phyloP scores from a whole-genome alignment of 2,329 filamentous ascomycete genomes.

The Ciborinia camelliae region DNA sequence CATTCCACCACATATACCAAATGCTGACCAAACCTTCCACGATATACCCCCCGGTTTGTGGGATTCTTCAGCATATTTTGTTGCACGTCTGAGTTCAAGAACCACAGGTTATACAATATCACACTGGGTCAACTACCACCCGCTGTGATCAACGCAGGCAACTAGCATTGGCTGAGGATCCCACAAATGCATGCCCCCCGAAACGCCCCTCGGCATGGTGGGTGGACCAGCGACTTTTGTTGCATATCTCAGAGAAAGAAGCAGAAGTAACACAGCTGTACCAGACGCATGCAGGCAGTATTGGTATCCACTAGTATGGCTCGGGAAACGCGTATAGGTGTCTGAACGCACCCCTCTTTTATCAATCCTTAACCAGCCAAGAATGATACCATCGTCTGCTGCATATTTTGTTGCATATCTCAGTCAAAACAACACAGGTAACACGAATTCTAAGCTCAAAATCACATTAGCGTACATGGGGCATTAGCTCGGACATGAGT shows the following conservation, averaged over 20 bases:
- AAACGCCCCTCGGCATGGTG: too few species aligned
- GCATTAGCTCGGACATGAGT: not conserved
- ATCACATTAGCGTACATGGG: not conserved
- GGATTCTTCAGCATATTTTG: not conserved
- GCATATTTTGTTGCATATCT: constrained; percentile 13
- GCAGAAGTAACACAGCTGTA: not conserved
- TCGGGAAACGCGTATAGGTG: not conserved
- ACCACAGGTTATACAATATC: constrained; percentile 1
- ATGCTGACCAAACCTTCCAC: not conserved
- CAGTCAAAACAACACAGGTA: not conserved
- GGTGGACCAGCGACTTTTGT: not conserved
- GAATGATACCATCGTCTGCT: not conserved
- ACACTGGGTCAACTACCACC: not conserved
- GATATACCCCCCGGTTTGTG: not conserved
- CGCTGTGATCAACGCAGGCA: not conserved
- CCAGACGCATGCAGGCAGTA: not conserved
- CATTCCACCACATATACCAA: not conserved
- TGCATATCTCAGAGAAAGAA: not conserved
- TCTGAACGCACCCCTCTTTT: not conserved
- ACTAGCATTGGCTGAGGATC: not conserved
- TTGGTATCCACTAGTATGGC: not conserved
- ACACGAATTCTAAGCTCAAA: not conserved
- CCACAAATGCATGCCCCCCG: not conserved
- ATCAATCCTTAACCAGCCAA: not conserved
- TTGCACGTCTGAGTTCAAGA: not conserved